Evolutionary conservation across 108 stramenopile species (phyloP).

Genomic region (Discostella stelligeroides): DNA sequence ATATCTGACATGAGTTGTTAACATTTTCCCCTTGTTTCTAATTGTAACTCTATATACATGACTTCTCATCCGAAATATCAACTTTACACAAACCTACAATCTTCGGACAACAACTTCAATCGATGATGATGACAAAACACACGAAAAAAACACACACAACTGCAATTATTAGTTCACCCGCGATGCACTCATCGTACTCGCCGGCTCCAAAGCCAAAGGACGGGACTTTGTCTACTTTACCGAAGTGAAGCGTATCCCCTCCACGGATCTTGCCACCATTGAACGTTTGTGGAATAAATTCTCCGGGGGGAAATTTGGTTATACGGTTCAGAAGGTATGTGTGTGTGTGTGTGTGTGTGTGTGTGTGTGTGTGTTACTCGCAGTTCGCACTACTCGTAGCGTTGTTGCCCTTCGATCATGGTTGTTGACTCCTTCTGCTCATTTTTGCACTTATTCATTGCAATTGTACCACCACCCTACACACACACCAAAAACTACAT

Average conservation of each 20-base stretch:
- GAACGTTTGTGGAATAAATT: constrained; percentile 94
- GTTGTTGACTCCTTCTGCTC: background rate
- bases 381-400: too few relatives aligned
- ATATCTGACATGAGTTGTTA: too few relatives aligned
- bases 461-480: background rate
- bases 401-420: too few relatives aligned
- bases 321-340: constrained; percentile 90
- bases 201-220: constrained; percentile 86
- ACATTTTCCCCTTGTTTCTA: too few relatives aligned
- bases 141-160: too few relatives aligned
- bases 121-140: too few relatives aligned
- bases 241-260: constrained; percentile 92
- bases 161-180: constrained; percentile 96
- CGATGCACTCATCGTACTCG: constrained; percentile 91
- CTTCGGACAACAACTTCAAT: too few relatives aligned
- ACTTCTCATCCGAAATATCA: too few relatives aligned
- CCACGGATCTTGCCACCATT: constrained; percentile 92
- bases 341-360: too few relatives aligned
- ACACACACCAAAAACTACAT: too few relatives aligned
- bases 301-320: constrained; percentile 95
- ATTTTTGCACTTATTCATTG: background rate
- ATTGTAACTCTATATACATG: too few relatives aligned
- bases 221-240: constrained; percentile 98
- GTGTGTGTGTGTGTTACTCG: constrained; percentile 12
- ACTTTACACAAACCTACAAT: too few relatives aligned